A percentile compares a stretch with the other conserved stretches of the same genome.
Conservation (phyloP, 805 yeast genomes). For the Starmerella cellae region DNA sequence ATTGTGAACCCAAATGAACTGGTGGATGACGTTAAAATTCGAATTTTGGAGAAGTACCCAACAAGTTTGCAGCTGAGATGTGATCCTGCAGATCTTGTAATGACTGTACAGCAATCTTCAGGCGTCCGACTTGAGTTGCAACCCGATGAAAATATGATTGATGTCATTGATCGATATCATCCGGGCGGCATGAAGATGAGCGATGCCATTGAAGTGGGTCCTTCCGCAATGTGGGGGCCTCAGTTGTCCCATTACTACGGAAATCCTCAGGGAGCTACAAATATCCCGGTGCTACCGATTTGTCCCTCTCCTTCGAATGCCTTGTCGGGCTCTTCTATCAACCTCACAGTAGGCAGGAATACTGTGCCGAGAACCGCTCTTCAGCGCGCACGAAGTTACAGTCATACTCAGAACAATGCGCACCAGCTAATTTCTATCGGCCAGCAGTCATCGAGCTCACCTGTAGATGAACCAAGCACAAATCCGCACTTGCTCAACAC, state of each 20-base stretch:
- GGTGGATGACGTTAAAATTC: conserved; percentile 61
- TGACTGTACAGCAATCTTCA: conserved; percentile 18
- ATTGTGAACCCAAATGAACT: conserved; percentile 48
- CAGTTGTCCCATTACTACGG: not conserved
- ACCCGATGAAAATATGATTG: conserved; percentile 52
- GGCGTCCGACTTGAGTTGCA: conserved; percentile 23
- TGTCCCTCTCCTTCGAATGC: not conserved
- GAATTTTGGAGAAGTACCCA: conserved; percentile 52
- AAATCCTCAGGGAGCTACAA: not conserved
- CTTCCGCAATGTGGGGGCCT: conserved; percentile 5
- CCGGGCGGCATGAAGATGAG: conserved; percentile 56
- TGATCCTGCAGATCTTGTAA: conserved; percentile 53
- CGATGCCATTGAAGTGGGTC: conserved; percentile 48
- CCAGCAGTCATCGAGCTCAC: not conserved
- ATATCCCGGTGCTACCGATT: not conserved
- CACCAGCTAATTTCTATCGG: not conserved
- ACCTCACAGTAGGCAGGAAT: not conserved
- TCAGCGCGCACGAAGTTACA: conserved; percentile 17
- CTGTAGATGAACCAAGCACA: not conserved
- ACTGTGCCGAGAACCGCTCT: conserved; percentile 6
- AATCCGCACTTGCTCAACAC: not conserved
- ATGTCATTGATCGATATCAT: conserved; percentile 42
- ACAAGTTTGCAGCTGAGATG: conserved; percentile 45
- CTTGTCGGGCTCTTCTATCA: not conserved
- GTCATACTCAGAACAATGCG: conserved; percentile 2